Evolutionary conservation across 768 basidiomycete species (phyloP), one percentile per base, ranked within the genome.

Genomic region (Leccinum obscurum): DNA sequence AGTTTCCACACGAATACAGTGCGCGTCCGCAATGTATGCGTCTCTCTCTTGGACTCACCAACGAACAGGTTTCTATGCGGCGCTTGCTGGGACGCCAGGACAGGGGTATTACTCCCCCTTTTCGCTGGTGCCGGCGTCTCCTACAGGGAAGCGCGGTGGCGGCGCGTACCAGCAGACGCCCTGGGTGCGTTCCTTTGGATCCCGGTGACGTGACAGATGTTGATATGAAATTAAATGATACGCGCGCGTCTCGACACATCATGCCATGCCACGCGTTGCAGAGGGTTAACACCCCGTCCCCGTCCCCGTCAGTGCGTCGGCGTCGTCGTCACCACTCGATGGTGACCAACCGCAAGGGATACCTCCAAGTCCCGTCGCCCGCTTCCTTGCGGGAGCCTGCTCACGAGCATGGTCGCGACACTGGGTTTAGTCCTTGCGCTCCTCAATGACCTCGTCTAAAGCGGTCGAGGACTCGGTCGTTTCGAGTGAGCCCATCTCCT

Each of bases 1-100:
- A 54, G 55, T 68, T 70, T 52, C 70, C 70, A 13, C 64, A 64
- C 37, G 65, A 66, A 56, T n/a, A 66, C 37, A 71, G 67, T 67
- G 17, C 61, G 62, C 55, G 41, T 34, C 34, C 1, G 15, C 9
- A 22, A 10, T 15, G 26, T 8, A 22, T 13, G 24, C 3, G 14
- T 26, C 10, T 32, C 14, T 22, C 28, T 32, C n/a, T 24, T 11
- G n/a, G 22, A 34, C 49, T 54, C 55, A 59, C 30, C 9, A 13
- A n/a, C 14, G 14, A 28, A 56, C 24, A 72, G 66, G 70, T 41
- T 72, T 68, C 37, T 57, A 60, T 17, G 62, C 63, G n/a, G 65
- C 68, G 17, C 60, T 70, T 48, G 56, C 62, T 22, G 66, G 62
- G n/a, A 39, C 58, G 5, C 68, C 68, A 24, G 68, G 57, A 17